A percentile compares a stretch with the other conserved stretches of the same genome.
These are phyloP conservation scores for Betula pendula DNA, from an alignment of 306 rosid genomes.

Conservation along the genomic window DNA sequence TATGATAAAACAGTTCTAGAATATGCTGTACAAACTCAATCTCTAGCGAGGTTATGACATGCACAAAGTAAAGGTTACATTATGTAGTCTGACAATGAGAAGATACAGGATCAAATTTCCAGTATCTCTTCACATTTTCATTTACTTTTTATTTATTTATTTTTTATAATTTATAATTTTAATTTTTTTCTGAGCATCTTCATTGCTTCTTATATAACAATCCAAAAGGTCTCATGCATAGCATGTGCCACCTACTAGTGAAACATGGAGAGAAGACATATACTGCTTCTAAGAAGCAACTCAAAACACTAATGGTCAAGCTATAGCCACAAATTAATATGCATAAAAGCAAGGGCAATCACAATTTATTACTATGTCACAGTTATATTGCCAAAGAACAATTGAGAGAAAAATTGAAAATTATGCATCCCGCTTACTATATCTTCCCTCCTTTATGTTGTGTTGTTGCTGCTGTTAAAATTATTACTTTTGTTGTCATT, in stretches of 20 bases:
- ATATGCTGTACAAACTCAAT: neutral
- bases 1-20: neutral
- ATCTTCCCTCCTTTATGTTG: neutral
- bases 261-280: neutral
- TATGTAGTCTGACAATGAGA: too few species aligned
- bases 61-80: neutral
- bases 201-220: neutral
- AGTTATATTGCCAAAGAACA: too few species aligned
- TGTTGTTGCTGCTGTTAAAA: too few species aligned
- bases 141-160: too few species aligned
- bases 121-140: too few species aligned
- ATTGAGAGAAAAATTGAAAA: too few species aligned
- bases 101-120: too few species aligned
- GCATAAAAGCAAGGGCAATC: neutral
- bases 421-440: neutral
- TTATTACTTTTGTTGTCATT: neutral
- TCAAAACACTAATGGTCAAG: neutral
- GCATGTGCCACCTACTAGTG: neutral
- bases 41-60: neutral
- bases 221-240: neutral
- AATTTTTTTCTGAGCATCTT: neutral
- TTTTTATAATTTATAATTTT: too few species aligned
- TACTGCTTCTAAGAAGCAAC: neutral
- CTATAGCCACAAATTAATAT: neutral
- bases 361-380: neutral